Percentiles rank a stretch among this genome's conserved stretches.
Conservation (phyloP, 208 protist species). For the Balamuthia mandrillaris region DNA sequence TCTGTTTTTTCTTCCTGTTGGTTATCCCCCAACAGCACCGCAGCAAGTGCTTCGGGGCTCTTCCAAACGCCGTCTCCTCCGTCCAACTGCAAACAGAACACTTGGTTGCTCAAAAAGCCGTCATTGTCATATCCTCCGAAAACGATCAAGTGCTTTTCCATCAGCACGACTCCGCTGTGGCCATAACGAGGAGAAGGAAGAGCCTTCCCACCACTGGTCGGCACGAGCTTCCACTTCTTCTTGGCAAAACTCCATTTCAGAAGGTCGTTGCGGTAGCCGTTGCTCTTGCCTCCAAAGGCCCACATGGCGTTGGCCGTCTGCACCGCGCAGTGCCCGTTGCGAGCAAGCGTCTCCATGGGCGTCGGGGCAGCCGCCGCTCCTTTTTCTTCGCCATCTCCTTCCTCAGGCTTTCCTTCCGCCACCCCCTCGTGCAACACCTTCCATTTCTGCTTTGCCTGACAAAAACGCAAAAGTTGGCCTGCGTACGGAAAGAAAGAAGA, state of each 20-base stretch:
- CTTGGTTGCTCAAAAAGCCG: background rate
- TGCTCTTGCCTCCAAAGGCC: slow-evolving; percentile 16
- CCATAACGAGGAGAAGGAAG: background rate
- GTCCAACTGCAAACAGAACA: background rate
- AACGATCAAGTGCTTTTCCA: background rate
- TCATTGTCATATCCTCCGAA: background rate
- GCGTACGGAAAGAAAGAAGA: too few species aligned
- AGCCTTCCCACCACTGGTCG: background rate
- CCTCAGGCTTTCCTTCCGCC: too few species aligned
- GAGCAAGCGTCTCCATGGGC: too few species aligned
- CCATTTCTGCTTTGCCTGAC: too few species aligned
- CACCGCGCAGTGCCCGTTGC: too few species aligned
- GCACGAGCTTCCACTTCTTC: background rate
- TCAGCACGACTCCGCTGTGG: slow-evolving; percentile 1
- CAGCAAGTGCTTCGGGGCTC: background rate
- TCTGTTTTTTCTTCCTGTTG: background rate
- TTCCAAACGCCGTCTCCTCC: background rate
- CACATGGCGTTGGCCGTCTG: too few species aligned
- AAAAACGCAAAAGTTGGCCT: too few species aligned
- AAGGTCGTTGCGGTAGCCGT: slow-evolving; percentile 12
- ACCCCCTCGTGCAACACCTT: too few species aligned
- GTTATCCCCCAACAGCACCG: background rate
- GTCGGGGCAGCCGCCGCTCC: too few species aligned
- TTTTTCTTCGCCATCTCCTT: too few species aligned
- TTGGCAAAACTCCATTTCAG: background rate